A percentile compares a stretch with the other conserved stretches of the same genome.
phyloP scores from a whole-genome alignment of 352 stramenopile species.

The Phytophthora fragariaefolia region DNA sequence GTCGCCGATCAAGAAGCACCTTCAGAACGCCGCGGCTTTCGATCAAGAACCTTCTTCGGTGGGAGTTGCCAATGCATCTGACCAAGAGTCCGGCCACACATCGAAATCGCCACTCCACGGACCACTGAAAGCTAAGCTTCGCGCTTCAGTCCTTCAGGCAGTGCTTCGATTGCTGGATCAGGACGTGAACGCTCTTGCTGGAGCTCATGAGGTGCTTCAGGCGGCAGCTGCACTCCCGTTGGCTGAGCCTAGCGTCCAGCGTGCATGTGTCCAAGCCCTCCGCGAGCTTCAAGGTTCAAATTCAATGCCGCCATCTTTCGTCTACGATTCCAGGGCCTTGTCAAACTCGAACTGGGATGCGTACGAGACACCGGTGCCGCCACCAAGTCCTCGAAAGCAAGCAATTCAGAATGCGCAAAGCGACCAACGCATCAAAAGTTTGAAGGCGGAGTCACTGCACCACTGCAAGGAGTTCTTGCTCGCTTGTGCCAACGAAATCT shows the following conservation, averaged over 20 bases:
- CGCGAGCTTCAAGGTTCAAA: conserved; percentile 31
- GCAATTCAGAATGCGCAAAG: not conserved
- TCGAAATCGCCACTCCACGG: conserved; percentile 16
- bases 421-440: conserved; percentile 52
- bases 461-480: conserved; percentile 77
- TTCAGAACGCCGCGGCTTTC: conserved; percentile 33
- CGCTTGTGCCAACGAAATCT: conserved; percentile 82
- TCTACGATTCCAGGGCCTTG: conserved; percentile 12
- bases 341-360: conserved; percentile 21
- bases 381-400: conserved; percentile 17
- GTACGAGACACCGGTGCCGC: conserved; percentile 3
- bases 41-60: not conserved
- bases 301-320: conserved; percentile 18
- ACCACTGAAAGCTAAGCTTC: conserved; percentile 31
- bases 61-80: not conserved
- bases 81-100: not conserved
- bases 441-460: conserved; percentile 39
- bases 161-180: conserved; percentile 66
- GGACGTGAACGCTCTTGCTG: conserved; percentile 49
- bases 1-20: conserved; percentile 71
- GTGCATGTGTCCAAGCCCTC: conserved; percentile 51
- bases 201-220: conserved; percentile 61
- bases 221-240: conserved; percentile 49
- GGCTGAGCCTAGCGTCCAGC: conserved; percentile 43
- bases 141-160: conserved; percentile 60